These are phyloP conservation scores for Sporothrix luriei DNA, from an alignment of 2,329 filamentous ascomycete species.

Conservation along the genomic window DNA sequence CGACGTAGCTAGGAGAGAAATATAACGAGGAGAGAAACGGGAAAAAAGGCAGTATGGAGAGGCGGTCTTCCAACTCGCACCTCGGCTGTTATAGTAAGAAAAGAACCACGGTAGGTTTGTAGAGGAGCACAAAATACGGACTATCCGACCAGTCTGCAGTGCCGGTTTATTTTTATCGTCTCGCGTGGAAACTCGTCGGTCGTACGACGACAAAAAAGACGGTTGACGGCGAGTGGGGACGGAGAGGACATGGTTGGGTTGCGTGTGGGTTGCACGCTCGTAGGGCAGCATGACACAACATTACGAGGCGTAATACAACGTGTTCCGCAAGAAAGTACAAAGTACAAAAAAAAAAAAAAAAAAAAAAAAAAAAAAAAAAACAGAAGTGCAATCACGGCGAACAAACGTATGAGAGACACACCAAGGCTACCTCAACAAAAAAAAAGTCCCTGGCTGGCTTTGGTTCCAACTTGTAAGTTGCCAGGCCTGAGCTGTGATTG, in stretches of 20 bases:
- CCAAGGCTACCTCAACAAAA: slow-evolving; percentile 2
- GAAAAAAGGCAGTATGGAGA: background rate
- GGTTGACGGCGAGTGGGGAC: background rate
- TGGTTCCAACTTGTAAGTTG: slow-evolving; percentile 18
- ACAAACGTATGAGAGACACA: background rate
- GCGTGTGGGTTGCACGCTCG: background rate
- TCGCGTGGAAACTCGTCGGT: background rate
- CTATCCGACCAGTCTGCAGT: background rate
- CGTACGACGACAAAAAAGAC: background rate
- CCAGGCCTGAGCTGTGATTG: slow-evolving; percentile 6
- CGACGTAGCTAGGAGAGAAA: too few species aligned
- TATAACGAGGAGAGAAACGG: too few species aligned
- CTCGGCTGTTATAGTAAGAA: too few species aligned
- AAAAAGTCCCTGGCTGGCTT: background rate
- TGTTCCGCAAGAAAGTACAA: too few species aligned
- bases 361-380: too few species aligned
- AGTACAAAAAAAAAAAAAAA: too few species aligned
- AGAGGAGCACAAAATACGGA: background rate
- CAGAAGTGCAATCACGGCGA: background rate
- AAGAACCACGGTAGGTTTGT: background rate
- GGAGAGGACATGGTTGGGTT: background rate
- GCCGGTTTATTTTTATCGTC: slow-evolving; percentile 12
- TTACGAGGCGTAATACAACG: background rate
- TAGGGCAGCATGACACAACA: slow-evolving; percentile 18
- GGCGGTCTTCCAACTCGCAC: too few species aligned